Evolutionary conservation across 2,329 filamentous ascomycete genomes (phyloP).

Genomic region (Tolypocladium tropicale): DNA sequence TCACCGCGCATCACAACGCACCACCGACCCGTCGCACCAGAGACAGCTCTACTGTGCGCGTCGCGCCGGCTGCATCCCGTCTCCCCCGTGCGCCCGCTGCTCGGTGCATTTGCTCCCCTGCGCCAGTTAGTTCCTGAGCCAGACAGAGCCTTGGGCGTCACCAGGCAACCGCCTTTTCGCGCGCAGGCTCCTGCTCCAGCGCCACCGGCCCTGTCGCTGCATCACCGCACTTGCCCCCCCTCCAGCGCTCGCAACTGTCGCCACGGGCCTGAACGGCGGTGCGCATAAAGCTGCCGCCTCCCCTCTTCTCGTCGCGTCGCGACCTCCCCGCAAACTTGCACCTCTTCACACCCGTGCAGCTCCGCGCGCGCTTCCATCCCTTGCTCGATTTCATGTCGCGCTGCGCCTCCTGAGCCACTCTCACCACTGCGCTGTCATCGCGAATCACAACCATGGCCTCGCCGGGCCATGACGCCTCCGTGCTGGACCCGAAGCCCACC

Average conservation of each 20-base stretch:
- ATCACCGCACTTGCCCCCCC: background rate
- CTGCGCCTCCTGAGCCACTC: conserved; percentile 16
- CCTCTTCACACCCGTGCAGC: background rate
- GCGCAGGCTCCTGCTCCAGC: background rate
- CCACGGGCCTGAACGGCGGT: background rate
- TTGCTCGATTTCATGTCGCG: conserved; percentile 25
- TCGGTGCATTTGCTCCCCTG: background rate
- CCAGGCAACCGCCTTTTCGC: background rate
- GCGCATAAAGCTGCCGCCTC: background rate
- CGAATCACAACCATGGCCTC: conserved; percentile 46
- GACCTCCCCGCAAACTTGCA: background rate
- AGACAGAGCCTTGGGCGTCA: background rate
- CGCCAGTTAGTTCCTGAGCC: background rate
- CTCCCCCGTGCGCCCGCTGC: background rate
- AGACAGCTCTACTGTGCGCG: background rate
- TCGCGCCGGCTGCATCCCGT: background rate
- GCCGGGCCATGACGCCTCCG: conserved; percentile 29
- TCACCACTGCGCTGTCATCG: conserved; percentile 17
- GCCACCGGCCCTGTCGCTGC: background rate
- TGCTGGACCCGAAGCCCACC: conserved; percentile 37
- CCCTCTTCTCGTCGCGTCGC: conserved; percentile 1
- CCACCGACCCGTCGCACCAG: background rate
- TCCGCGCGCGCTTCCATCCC: conserved; percentile 3
- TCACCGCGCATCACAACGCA: background rate
- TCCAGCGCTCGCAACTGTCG: background rate